Evolutionary conservation across 495 filamentous ascomycete species (phyloP).

Genomic region (Penicillium antarcticum): DNA sequence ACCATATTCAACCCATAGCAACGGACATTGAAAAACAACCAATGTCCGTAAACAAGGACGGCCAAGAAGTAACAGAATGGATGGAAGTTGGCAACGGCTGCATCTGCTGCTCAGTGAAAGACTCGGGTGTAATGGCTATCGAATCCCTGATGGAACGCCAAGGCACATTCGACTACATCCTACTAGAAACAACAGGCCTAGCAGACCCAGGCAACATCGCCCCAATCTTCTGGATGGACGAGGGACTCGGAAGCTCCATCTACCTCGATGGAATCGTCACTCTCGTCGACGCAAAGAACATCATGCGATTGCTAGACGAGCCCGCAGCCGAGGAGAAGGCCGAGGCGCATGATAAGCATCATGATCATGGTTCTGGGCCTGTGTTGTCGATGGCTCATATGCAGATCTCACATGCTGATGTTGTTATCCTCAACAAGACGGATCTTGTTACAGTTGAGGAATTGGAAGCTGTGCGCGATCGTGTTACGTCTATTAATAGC

Average conservation of each 20-base stretch:
- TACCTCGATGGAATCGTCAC: constrained; percentile 97
- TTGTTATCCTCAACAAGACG: constrained; percentile 90
- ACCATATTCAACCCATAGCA: constrained; percentile 45
- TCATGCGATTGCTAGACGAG: constrained; percentile 76
- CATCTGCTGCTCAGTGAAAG: constrained; percentile 98
- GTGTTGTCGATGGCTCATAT: constrained; percentile 87
- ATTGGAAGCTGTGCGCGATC: constrained; percentile 58
- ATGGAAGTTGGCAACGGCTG: constrained; percentile 94
- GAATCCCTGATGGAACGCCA: constrained; percentile 94
- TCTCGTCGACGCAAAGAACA: constrained; percentile 91
- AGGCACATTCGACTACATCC: constrained; percentile 94
- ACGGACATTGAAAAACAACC: constrained; percentile 93
- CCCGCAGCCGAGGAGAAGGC: constrained; percentile 54
- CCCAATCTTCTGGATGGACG: constrained; percentile 95
- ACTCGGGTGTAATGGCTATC: constrained; percentile 87
- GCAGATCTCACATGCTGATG: constrained; percentile 96
- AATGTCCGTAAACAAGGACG: constrained; percentile 80
- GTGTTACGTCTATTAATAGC: constrained; percentile 82
- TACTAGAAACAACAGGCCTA: constrained; percentile 93
- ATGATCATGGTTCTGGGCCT: constrained; percentile 54
- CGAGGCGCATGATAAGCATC: constrained; percentile 39
- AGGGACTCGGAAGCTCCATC: constrained; percentile 87
- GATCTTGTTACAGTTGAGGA: constrained; percentile 75
- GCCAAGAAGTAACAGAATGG: constrained; percentile 89
- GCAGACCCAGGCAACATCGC: constrained; percentile 96